Evolutionary conservation across 768 basidiomycete genomes (phyloP).

Genomic region (Lactifluus pinguis): DNA sequence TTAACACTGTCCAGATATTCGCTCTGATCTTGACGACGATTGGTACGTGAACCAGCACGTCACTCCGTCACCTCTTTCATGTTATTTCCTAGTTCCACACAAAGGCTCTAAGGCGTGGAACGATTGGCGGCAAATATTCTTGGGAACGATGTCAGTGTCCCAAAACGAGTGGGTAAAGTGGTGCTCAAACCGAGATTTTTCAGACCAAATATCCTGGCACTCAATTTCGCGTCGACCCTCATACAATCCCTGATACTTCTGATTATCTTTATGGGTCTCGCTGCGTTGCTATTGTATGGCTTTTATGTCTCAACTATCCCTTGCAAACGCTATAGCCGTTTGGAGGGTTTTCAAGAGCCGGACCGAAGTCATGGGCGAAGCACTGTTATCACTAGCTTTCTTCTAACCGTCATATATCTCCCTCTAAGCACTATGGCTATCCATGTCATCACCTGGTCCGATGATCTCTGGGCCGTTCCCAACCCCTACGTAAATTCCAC

Average conservation of each 20-base stretch:
- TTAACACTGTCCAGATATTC: slow-evolving; percentile 63
- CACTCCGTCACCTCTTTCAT: background rate
- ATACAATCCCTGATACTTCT: slow-evolving; percentile 54
- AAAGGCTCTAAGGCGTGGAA: slow-evolving; percentile 28
- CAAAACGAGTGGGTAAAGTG: background rate
- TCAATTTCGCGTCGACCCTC: slow-evolving; percentile 60
- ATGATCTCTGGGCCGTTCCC: slow-evolving; percentile 63
- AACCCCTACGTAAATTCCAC: slow-evolving; percentile 61
- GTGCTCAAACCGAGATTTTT: slow-evolving; percentile 5
- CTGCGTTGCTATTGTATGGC: slow-evolving; percentile 45
- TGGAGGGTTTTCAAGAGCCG: slow-evolving; percentile 48
- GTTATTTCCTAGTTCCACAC: slow-evolving; percentile 33
- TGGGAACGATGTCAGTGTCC: slow-evolving; percentile 55
- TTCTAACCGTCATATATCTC: slow-evolving; percentile 61
- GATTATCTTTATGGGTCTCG: slow-evolving; percentile 45
- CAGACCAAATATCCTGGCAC: slow-evolving; percentile 65
- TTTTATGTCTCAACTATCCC: slow-evolving; percentile 44
- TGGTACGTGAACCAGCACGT: slow-evolving; percentile 29
- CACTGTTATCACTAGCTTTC: slow-evolving; percentile 52
- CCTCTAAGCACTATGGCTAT: slow-evolving; percentile 72
- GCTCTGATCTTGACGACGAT: slow-evolving; percentile 61
- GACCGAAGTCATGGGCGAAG: slow-evolving; percentile 39
- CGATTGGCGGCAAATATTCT: slow-evolving; percentile 50
- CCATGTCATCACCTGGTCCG: slow-evolving; percentile 68
- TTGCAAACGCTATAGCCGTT: slow-evolving; percentile 39